phyloP scores from a whole-genome alignment of 2,329 filamentous ascomycete species.

The Calycina marina region DNA sequence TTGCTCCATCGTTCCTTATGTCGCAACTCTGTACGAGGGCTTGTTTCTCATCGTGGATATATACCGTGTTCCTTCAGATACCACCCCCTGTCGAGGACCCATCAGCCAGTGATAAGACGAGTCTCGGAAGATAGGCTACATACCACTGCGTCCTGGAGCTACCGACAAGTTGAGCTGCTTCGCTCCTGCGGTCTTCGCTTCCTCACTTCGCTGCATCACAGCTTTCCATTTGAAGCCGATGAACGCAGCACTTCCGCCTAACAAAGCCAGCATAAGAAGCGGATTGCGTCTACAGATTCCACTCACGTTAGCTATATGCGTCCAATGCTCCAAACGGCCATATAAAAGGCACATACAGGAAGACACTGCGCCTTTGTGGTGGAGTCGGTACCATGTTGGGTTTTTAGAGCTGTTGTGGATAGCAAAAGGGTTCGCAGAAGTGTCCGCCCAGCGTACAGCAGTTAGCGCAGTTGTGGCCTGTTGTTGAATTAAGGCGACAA shows the following conservation, averaged over 20 bases:
- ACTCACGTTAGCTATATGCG: neutral
- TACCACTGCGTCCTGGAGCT: slow-evolving; percentile 20
- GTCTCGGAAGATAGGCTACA: neutral
- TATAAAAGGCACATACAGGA: neutral
- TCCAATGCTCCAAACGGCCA: neutral
- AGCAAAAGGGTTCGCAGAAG: neutral
- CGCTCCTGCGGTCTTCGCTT: slow-evolving; percentile 18
- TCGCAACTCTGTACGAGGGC: too few species aligned
- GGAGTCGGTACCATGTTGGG: neutral
- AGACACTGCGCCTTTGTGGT: neutral
- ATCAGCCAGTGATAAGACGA: neutral
- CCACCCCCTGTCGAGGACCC: neutral
- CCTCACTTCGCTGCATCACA: slow-evolving; percentile 20
- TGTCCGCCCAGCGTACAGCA: neutral
- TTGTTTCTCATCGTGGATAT: too few species aligned
- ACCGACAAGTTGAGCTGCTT: slow-evolving; percentile 18
- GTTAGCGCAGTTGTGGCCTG: neutral
- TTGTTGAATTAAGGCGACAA: neutral
- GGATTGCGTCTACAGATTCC: slow-evolving; percentile 8
- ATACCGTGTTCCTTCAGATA: neutral
- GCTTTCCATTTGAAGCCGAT: slow-evolving; percentile 22
- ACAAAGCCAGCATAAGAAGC: slow-evolving; percentile 16
- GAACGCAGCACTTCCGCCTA: slow-evolving; percentile 17
- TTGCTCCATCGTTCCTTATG: too few species aligned
- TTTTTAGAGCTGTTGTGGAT: neutral